These are phyloP conservation scores for Pistacia integerrima DNA, from an alignment of 345 rosid genomes.

Conservation along the genomic window DNA sequence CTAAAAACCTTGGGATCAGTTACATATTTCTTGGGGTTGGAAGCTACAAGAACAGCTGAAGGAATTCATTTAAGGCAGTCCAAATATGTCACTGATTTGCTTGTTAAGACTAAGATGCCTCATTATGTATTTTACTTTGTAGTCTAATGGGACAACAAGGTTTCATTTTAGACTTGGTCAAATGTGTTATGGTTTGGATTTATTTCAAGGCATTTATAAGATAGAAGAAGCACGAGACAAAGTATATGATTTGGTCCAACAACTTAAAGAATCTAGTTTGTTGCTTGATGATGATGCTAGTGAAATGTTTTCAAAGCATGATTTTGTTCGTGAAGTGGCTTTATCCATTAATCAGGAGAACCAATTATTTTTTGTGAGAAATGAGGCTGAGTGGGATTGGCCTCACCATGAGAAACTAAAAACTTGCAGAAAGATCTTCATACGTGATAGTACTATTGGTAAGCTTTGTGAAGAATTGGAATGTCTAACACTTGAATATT, in stretches of 20 bases:
- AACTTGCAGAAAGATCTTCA: background rate
- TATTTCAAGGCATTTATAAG: background rate
- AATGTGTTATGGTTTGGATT: slow-evolving; percentile 25
- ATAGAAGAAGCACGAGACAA: slow-evolving; percentile 17
- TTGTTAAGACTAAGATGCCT: too few species aligned
- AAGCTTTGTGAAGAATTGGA: background rate
- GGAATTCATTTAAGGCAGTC: too few species aligned
- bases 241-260: slow-evolving; percentile 10
- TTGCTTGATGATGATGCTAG: background rate
- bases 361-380: background rate
- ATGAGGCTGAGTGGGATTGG: background rate
- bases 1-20: too few species aligned
- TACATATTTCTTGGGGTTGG: too few species aligned
- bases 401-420: background rate
- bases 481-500: slow-evolving; percentile 20
- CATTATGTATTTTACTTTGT: too few species aligned
- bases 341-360: background rate
- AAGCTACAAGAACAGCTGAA: too few species aligned
- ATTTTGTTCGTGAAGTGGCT: too few species aligned
- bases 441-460: background rate
- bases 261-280: slow-evolving; percentile 5
- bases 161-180: slow-evolving; percentile 12
- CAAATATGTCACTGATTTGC: too few species aligned
- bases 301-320: too few species aligned
- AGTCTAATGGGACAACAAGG: background rate